These are phyloP conservation scores for Graphilbum fragrans DNA, from an alignment of 2,329 filamentous ascomycete species.

Conservation along the genomic window DNA sequence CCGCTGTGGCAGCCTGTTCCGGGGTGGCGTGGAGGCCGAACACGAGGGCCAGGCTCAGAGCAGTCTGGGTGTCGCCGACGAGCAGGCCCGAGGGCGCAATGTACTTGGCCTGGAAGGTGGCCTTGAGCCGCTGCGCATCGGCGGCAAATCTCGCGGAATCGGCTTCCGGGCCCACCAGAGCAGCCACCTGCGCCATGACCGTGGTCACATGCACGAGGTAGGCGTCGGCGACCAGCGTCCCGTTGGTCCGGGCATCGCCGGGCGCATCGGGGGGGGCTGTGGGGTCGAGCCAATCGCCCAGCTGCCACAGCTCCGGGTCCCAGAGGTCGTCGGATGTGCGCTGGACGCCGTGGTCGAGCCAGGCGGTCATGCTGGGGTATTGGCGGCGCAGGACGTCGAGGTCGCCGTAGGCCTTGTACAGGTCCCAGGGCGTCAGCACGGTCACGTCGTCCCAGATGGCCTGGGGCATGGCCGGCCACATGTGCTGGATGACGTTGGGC, in stretches of 20 bases:
- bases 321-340: conserved; percentile 20
- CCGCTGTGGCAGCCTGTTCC: not conserved
- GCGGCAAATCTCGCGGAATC: conserved; percentile 13
- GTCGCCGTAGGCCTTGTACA: conserved; percentile 18
- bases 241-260: conserved; percentile 18
- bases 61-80: conserved; percentile 17
- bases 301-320: conserved; percentile 19
- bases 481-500: conserved; percentile 7
- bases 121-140: conserved; percentile 11
- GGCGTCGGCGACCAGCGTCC: conserved; percentile 22
- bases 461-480: not conserved
- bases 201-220: conserved; percentile 23
- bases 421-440: conserved; percentile 17
- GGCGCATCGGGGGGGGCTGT: conserved; percentile 21
- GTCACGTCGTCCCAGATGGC: conserved; percentile 18
- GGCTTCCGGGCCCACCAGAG: conserved; percentile 11
- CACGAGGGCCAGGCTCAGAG: conserved; percentile 14
- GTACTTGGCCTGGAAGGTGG: conserved; percentile 16
- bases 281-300: conserved; percentile 29
- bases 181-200: conserved; percentile 14
- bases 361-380: conserved; percentile 17
- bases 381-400: conserved; percentile 15
- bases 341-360: conserved; percentile 12
- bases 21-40: conserved; percentile 12
- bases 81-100: conserved; percentile 10